Percentiles rank a stretch among this genome's conserved stretches.
Evolutionary conservation across 1,284 basidiomycete species (phyloP).

Genomic region (Boletus albobrunnescens): DNA sequence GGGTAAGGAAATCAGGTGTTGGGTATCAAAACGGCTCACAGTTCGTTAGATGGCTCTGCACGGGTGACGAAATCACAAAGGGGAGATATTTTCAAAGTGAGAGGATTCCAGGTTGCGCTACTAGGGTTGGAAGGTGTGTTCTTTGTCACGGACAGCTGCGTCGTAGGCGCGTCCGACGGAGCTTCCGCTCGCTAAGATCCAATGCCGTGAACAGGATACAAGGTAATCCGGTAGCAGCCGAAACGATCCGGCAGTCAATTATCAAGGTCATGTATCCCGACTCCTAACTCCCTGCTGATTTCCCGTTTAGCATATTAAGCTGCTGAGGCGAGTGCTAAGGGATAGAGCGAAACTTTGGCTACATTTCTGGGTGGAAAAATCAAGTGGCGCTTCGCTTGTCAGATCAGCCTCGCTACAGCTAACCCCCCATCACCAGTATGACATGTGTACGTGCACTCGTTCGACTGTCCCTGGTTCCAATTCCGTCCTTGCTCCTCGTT

Average conservation of each 20-base stretch:
- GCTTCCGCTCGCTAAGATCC: conserved; percentile 57
- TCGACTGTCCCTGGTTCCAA: not conserved
- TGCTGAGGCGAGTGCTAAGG: conserved; percentile 45
- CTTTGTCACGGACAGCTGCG: conserved; percentile 58
- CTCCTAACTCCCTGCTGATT: not conserved
- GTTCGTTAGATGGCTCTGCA: conserved; percentile 60
- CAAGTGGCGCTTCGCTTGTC: too few species aligned
- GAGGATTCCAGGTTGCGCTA: conserved; percentile 62
- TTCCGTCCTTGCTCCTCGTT: too few species aligned
- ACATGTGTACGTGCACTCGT: conserved; percentile 1
- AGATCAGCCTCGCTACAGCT: too few species aligned
- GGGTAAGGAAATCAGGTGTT: conserved; percentile 35
- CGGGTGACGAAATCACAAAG: conserved; percentile 61
- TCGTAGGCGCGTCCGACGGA: conserved; percentile 78
- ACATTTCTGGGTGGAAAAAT: too few species aligned
- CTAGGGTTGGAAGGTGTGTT: conserved; percentile 75
- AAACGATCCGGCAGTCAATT: conserved; percentile 43
- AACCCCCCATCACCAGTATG: not conserved
- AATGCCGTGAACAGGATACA: conserved; percentile 40
- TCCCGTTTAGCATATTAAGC: conserved; percentile 58
- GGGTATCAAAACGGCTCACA: conserved; percentile 19
- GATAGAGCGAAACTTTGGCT: conserved; percentile 36
- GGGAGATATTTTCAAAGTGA: conserved; percentile 63
- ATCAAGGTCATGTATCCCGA: conserved; percentile 31
- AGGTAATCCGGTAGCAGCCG: conserved; percentile 32